phyloP scores from a whole-genome alignment of 345 rosid genomes.

The Populus deltoides region DNA sequence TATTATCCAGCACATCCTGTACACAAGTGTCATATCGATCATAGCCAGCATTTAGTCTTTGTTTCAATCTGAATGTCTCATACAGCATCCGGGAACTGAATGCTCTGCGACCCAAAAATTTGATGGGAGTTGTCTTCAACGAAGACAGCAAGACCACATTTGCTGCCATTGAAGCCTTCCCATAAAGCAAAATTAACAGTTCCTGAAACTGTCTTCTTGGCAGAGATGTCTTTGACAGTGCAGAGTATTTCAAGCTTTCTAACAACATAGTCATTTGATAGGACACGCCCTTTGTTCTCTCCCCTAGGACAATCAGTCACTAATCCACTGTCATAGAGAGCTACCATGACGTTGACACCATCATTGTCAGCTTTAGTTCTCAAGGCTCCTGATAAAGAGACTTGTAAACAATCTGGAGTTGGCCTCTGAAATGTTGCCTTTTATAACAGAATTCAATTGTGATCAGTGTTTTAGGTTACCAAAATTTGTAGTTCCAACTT shows the following conservation, averaged over 20 bases:
- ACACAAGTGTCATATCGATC: conserved; percentile 12
- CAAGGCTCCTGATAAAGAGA: conserved; percentile 51
- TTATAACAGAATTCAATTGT: background rate
- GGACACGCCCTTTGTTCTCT: conserved; percentile 74
- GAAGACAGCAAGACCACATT: conserved; percentile 67
- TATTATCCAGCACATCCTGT: conserved; percentile 29
- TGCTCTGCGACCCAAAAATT: conserved; percentile 67
- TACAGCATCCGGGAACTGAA: conserved; percentile 54
- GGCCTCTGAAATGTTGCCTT: conserved; percentile 71
- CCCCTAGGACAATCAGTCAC: conserved; percentile 62
- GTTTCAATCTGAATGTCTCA: conserved; percentile 26
- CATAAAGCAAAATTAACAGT: conserved; percentile 63
- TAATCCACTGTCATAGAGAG: conserved; percentile 65
- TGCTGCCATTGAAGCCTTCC: conserved; percentile 66
- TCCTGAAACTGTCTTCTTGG: conserved; percentile 62
- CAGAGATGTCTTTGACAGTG: conserved; percentile 52
- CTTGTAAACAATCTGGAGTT: conserved; percentile 56
- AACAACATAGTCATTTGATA: conserved; percentile 71
- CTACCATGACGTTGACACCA: conserved; percentile 72
- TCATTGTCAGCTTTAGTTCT: conserved; percentile 52
- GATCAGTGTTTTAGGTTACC: background rate
- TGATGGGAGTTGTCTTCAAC: conserved; percentile 60
- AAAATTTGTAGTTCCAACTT: background rate
- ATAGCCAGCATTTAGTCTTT: background rate
- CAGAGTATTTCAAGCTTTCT: conserved; percentile 75